Evolutionary conservation across 2,329 filamentous ascomycete genomes (phyloP).

Genomic region (Dothideomycetes sp.): DNA sequence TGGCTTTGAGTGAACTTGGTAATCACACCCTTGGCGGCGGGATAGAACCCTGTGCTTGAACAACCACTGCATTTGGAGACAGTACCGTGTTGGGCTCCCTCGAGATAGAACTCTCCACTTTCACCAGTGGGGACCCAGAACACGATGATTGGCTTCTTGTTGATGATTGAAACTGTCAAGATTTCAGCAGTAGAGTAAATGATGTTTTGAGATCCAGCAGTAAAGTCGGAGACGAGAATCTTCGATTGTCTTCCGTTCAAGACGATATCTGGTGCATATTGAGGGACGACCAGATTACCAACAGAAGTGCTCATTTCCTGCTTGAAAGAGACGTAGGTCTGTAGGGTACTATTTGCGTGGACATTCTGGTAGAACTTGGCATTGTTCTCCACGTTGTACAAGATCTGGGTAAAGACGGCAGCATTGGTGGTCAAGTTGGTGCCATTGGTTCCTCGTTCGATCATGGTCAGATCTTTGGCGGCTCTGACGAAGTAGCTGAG

Average conservation of each 20-base stretch:
- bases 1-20: conserved; percentile 13
- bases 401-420: conserved; percentile 41
- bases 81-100: conserved; percentile 11
- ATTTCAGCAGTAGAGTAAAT: conserved; percentile 48
- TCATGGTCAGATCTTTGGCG: conserved; percentile 46
- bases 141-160: conserved; percentile 25
- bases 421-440: conserved; percentile 36
- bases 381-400: conserved; percentile 48
- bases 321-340: conserved; percentile 41
- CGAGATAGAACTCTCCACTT: conserved; percentile 25
- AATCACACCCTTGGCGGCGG: conserved; percentile 17
- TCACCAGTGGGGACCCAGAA: conserved; percentile 29
- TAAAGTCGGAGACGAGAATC: conserved; percentile 50
- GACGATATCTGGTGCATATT: conserved; percentile 35
- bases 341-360: conserved; percentile 43
- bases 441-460: conserved; percentile 38
- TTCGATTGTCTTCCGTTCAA: conserved; percentile 53
- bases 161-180: conserved; percentile 25
- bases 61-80: conserved; percentile 24
- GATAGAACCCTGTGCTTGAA: conserved; percentile 31
- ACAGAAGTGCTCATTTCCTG: conserved; percentile 45
- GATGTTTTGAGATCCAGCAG: conserved; percentile 39
- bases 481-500: conserved; percentile 49
- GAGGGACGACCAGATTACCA: conserved; percentile 39
- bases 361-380: conserved; percentile 50